phyloP scores from a whole-genome alignment of 2,329 filamentous ascomycete genomes.

The Emmonsia crescens region DNA sequence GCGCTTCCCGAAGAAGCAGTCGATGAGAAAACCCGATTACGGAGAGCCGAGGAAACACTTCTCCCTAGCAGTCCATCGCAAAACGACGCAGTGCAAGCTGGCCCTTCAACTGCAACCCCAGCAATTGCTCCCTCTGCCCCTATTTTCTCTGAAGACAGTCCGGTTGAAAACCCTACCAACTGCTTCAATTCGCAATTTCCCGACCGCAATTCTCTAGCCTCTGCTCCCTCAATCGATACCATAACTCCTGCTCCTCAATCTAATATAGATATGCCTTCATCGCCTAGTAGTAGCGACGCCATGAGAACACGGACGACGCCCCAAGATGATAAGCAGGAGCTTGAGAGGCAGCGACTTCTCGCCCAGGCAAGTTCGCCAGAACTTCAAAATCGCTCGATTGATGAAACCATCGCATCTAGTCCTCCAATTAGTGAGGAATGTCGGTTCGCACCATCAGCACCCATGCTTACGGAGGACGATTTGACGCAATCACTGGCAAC shows the following conservation, averaged over 20 bases:
- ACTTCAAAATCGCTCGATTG: conserved; percentile 9
- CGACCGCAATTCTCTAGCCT: conserved; percentile 8
- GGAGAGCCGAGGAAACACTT: conserved; percentile 64
- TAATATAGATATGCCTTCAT: conserved; percentile 4
- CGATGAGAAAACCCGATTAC: conserved; percentile 72
- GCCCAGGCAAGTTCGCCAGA: conserved; percentile 52
- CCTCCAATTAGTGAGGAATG: not conserved
- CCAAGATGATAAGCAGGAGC: conserved; percentile 66
- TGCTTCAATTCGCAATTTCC: conserved; percentile 1
- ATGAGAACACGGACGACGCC: conserved; percentile 3
- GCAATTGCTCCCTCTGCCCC: conserved; percentile 35
- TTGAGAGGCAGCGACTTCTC: conserved; percentile 56
- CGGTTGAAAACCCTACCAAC: conserved; percentile 20
- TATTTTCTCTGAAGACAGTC: conserved; percentile 38
- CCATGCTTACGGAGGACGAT: conserved; percentile 47
- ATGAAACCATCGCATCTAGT: conserved; percentile 7
- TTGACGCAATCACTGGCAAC: conserved; percentile 29
- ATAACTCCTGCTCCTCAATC: conserved; percentile 13
- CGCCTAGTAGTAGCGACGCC: conserved; percentile 32
- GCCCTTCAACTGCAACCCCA: conserved; percentile 33
- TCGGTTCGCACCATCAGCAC: conserved; percentile 25
- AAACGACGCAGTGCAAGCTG: conserved; percentile 26
- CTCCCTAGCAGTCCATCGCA: conserved; percentile 68
- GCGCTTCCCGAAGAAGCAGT: conserved; percentile 50
- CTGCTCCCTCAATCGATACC: conserved; percentile 22